Percentiles rank a stretch among this genome's conserved stretches.
phyloP scores from a whole-genome alignment of 2,329 filamentous ascomycete species.

The Juglanconis sp. region DNA sequence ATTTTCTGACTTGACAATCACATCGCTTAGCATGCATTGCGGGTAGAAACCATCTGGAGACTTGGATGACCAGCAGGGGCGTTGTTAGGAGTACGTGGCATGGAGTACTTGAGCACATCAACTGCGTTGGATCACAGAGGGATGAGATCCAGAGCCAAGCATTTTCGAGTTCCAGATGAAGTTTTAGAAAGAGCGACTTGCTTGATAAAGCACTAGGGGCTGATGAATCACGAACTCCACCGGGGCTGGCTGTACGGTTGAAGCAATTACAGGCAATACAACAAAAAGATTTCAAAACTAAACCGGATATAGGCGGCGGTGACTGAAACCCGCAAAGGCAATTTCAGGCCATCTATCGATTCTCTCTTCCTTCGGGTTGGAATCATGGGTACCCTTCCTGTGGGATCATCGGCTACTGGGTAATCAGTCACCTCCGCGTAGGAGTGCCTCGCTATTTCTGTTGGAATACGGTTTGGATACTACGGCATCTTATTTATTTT shows the following conservation, averaged over 20 bases:
- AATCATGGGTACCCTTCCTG: too few species aligned
- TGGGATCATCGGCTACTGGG: too few species aligned
- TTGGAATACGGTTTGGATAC: too few species aligned
- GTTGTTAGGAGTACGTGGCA: conserved; percentile 10
- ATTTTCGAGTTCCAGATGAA: not conserved
- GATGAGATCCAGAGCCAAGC: not conserved
- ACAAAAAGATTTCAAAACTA: not conserved
- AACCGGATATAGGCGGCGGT: not conserved
- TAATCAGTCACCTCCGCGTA: too few species aligned
- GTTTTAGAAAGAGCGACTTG: not conserved
- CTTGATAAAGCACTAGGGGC: not conserved
- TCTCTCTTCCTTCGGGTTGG: too few species aligned
- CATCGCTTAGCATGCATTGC: conserved; percentile 6
- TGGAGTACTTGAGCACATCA: not conserved
- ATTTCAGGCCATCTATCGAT: not conserved
- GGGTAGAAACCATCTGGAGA: not conserved
- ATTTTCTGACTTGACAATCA: conserved; percentile 3
- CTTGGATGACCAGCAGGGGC: conserved; percentile 8
- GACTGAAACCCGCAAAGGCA: not conserved
- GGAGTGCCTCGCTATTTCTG: too few species aligned
- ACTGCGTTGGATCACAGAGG: conserved; percentile 7
- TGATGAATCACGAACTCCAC: not conserved
- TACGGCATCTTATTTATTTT: too few species aligned
- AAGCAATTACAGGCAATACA: not conserved
- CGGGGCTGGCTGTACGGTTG: not conserved